Evolutionary conservation across 1,284 basidiomycete species (phyloP).

Genomic region (Afroboletus lepidellus): DNA sequence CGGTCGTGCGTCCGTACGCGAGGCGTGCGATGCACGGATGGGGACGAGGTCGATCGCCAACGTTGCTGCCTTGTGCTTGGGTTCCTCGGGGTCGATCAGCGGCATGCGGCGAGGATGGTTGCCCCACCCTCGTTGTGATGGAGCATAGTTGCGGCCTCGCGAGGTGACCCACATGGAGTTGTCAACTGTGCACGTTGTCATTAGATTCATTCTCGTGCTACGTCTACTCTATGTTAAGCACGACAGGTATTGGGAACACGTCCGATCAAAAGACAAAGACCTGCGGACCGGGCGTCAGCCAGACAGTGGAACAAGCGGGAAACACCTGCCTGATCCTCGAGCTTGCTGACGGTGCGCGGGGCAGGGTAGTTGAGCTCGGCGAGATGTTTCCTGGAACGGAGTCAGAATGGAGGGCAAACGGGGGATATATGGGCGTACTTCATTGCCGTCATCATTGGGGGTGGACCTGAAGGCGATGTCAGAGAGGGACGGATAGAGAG

Average conservation of each 20-base stretch:
- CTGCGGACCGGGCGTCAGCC: conserved; percentile 31
- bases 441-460: conserved; percentile 97
- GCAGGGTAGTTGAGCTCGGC: conserved; percentile 84
- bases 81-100: conserved; percentile 41
- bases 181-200: conserved; percentile 10
- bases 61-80: conserved; percentile 41
- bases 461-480: conserved; percentile 61
- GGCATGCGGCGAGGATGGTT: conserved; percentile 42
- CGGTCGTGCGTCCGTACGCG: conserved; percentile 14
- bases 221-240: conserved; percentile 6
- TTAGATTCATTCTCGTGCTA: background rate
- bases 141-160: no score
- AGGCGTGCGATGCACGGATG: conserved; percentile 43
- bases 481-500: background rate
- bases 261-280: conserved; percentile 61
- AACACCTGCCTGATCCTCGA: conserved; percentile 76
- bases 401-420: background rate
- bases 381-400: conserved; percentile 72
- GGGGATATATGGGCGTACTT: conserved; percentile 56
- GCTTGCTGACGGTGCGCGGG: conserved; percentile 89
- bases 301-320: background rate
- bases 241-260: background rate
- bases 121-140: no score
- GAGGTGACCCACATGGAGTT: conserved; percentile 49
- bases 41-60: conserved; percentile 42